Percentiles rank a stretch among this genome's conserved stretches.
These are phyloP conservation scores for Globomyces pollinis-pini DNA, from an alignment of 192 early-diverging fungal species.

Conservation along the genomic window DNA sequence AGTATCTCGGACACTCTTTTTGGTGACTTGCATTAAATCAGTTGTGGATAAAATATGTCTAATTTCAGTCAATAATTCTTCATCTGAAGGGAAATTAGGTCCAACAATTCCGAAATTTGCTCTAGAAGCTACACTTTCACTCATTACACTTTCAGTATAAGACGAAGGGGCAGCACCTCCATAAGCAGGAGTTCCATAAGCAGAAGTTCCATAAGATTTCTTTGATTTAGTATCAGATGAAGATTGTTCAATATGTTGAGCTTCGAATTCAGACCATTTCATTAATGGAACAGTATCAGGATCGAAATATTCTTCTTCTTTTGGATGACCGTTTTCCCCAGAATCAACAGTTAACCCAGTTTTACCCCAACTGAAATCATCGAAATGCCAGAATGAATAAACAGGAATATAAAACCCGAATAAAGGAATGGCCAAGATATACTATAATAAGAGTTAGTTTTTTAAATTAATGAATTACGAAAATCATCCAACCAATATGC, in stretches of 20 bases:
- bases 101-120: not conserved
- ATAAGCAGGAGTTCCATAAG: not conserved
- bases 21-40: constrained; percentile 95
- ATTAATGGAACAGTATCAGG: constrained; percentile 70
- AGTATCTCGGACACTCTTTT: constrained; percentile 89
- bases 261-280: constrained; percentile 82
- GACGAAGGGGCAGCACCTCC: not conserved
- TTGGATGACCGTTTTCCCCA: constrained; percentile 42
- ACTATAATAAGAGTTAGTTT: no score
- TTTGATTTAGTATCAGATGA: not conserved
- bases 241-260: constrained; percentile 24
- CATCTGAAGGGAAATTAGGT: constrained; percentile 29
- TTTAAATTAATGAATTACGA: constrained; percentile 38
- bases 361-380: constrained; percentile 98
- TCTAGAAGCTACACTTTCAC: not conserved
- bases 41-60: constrained; percentile 76
- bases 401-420: constrained; percentile 87
- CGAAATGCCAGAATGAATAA: constrained; percentile 98
- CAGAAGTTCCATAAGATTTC: not conserved
- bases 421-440: constrained; percentile 84
- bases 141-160: not conserved
- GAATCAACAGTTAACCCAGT: constrained; percentile 90
- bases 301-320: constrained; percentile 50
- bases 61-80: constrained; percentile 39
- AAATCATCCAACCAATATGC: constrained; percentile 79